Conservation (phyloP, 2,329 filamentous ascomycete genomes). For the Ophiostoma populinum region DNA sequence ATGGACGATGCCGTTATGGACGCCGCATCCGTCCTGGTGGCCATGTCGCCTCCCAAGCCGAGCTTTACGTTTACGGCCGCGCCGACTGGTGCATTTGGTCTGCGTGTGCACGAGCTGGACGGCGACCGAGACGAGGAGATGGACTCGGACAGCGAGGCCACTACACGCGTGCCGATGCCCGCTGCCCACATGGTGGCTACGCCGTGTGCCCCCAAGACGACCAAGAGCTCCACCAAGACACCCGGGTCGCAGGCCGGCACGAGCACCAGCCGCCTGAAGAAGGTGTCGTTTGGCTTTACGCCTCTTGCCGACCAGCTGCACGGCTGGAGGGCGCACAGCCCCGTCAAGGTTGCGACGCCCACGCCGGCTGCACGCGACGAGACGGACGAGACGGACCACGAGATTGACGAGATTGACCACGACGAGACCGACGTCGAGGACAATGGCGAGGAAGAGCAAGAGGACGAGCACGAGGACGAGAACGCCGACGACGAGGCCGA, state of each 20-base stretch:
- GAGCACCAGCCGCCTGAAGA: conserved; percentile 16
- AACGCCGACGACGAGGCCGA: conserved; percentile 11
- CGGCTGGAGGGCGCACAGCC: conserved; percentile 45
- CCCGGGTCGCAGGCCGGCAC: conserved; percentile 11
- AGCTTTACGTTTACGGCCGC: conserved; percentile 7
- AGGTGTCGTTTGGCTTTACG: conserved; percentile 35
- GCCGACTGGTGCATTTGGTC: conserved; percentile 20
- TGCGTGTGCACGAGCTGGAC: conserved; percentile 30
- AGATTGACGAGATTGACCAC: conserved; percentile 8
- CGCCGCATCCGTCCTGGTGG: not conserved
- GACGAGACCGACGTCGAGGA: not conserved
- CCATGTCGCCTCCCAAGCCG: conserved; percentile 12
- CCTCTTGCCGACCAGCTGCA: conserved; percentile 44
- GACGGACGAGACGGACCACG: conserved; percentile 14
- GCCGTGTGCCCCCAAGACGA: conserved; percentile 21
- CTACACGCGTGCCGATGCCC: conserved; percentile 13
- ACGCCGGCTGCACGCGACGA: conserved; percentile 5
- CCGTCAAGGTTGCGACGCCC: conserved; percentile 20
- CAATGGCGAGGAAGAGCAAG: conserved; percentile 2
- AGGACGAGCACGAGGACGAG: conserved; percentile 9
- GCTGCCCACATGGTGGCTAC: conserved; percentile 21
- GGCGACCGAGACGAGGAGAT: conserved; percentile 35
- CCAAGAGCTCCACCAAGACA: conserved; percentile 10
- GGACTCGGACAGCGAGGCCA: conserved; percentile 37
- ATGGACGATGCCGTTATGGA: conserved; percentile 16